These are phyloP conservation scores for Phytophthora cactorum DNA, from an alignment of 352 stramenopile species.

Conservation along the genomic window DNA sequence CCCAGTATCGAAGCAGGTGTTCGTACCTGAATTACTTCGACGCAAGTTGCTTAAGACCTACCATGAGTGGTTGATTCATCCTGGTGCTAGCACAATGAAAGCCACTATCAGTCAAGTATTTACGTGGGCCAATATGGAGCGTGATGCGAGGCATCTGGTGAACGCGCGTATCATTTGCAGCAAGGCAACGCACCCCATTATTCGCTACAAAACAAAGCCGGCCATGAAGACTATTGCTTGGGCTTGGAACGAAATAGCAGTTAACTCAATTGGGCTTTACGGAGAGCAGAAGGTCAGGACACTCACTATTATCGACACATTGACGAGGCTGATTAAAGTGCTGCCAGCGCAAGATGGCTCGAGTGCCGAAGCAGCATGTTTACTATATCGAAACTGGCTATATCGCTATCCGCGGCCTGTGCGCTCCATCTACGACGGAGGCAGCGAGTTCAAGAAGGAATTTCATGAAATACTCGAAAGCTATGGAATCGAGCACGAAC, in stretches of 20 bases:
- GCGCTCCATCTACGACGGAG: not conserved
- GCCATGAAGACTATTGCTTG: not conserved
- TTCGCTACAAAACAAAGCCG: not conserved
- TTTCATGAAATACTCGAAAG: not conserved
- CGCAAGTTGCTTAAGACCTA: not conserved
- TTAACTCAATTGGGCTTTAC: not conserved
- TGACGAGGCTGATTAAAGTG: conserved; percentile 4
- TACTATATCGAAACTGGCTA: not conserved
- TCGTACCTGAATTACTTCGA: not conserved
- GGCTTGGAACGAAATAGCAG: not conserved
- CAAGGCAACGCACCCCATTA: conserved; percentile 2
- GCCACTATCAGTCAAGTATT: conserved; percentile 7
- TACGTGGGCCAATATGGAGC: not conserved
- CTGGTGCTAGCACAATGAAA: conserved; percentile 3
- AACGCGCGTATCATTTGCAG: not conserved
- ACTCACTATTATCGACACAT: conserved; percentile 6
- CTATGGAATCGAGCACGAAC: not conserved
- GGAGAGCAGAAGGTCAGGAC: conserved; percentile 2
- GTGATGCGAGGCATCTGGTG: not conserved
- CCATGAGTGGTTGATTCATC: conserved; percentile 10
- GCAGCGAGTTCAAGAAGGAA: not conserved
- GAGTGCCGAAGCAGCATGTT: not conserved
- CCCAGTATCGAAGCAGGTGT: not conserved
- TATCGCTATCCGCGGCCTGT: not conserved
- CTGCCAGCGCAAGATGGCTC: not conserved